phyloP scores from a whole-genome alignment of 768 basidiomycete genomes.

The Trametes maxima region DNA sequence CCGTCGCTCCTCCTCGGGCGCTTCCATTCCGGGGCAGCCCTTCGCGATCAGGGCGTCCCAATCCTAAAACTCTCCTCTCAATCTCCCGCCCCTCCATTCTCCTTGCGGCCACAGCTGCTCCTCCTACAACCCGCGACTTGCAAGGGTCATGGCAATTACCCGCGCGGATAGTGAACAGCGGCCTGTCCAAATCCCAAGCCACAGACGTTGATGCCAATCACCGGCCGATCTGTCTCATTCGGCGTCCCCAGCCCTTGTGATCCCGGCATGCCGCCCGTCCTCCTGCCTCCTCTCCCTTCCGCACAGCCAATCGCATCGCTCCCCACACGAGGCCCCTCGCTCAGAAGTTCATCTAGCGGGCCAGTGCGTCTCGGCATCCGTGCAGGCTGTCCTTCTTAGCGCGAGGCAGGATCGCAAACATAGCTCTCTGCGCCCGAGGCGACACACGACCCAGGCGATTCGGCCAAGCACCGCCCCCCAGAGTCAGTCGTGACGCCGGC shows the following conservation, averaged over 20 bases:
- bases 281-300: neutral
- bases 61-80: slow-evolving; percentile 7
- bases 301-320: neutral
- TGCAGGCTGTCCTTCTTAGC: neutral
- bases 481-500: too few species aligned
- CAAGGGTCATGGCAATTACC: neutral
- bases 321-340: neutral
- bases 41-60: slow-evolving; percentile 10
- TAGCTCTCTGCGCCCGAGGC: neutral
- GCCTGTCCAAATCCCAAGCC: neutral
- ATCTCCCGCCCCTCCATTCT: slow-evolving; percentile 1
- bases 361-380: neutral
- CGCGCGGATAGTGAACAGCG: neutral
- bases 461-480: too few species aligned
- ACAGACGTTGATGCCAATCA: neutral
- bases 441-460: too few species aligned
- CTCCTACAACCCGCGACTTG: neutral
- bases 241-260: slow-evolving; percentile 6
- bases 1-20: neutral
- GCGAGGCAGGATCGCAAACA: neutral
- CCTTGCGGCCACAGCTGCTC: neutral
- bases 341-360: slow-evolving; percentile 2
- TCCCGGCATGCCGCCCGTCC: neutral
- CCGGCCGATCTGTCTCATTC: slow-evolving; percentile 4
- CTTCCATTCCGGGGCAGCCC: slow-evolving; percentile 1